These are phyloP conservation scores for Trametes polyzona DNA, from an alignment of 1,284 basidiomycete genomes.

Conservation along the genomic window DNA sequence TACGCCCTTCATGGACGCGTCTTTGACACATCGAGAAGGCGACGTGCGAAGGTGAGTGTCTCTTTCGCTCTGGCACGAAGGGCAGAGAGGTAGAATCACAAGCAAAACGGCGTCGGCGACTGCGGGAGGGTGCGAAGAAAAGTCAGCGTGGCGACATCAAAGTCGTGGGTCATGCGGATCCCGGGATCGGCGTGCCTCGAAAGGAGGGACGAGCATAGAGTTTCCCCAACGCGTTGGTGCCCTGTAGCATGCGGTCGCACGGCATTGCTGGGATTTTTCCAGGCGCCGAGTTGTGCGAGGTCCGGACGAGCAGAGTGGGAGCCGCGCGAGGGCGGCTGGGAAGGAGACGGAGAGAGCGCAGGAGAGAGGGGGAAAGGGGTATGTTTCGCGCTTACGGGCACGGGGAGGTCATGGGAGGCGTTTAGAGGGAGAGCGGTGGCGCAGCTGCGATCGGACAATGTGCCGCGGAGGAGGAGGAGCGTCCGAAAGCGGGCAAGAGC, in stretches of 20 bases:
- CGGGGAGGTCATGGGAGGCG: slow-evolving; percentile 8
- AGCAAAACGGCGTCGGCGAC: neutral
- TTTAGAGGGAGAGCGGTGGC: slow-evolving; percentile 2
- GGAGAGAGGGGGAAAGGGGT: neutral
- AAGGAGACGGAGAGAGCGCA: too few relatives aligned
- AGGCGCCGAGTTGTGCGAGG: neutral
- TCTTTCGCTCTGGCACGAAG: neutral
- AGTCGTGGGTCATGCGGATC: slow-evolving; percentile 7
- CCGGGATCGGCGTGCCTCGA: neutral
- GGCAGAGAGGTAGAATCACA: neutral
- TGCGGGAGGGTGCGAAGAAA: neutral
- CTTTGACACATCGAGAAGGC: neutral
- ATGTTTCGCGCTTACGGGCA: neutral
- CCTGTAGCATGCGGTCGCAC: slow-evolving; percentile 17
- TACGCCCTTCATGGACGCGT: too few relatives aligned
- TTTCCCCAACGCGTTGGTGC: slow-evolving; percentile 2
- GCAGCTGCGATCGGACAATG: slow-evolving; percentile 6
- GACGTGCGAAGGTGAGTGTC: neutral
- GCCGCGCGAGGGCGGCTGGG: too few relatives aligned
- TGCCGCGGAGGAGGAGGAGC: neutral
- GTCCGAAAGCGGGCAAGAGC: slow-evolving; percentile 8
- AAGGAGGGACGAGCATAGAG: neutral
- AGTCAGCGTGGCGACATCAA: neutral
- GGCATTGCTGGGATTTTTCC: slow-evolving; percentile 2
- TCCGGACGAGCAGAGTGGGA: neutral